Percentiles rank a stretch among this genome's conserved stretches.
Conservation (phyloP, 768 basidiomycete genomes). For the Crepidotus variabilis region DNA sequence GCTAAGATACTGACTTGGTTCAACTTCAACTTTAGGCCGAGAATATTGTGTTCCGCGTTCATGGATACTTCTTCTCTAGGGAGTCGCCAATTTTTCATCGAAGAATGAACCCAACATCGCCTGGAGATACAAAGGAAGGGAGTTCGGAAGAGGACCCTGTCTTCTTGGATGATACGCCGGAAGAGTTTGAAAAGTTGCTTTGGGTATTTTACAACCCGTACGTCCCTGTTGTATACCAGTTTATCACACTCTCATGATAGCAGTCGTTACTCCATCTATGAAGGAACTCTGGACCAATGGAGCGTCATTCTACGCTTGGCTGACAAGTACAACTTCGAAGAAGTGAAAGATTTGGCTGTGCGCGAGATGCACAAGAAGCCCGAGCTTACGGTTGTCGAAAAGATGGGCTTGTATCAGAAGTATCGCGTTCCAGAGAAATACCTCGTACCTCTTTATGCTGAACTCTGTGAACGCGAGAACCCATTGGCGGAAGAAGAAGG, state of each 20-base stretch:
- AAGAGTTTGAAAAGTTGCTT: conserved; percentile 42
- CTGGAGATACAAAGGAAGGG: conserved; percentile 28
- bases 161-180: conserved; percentile 33
- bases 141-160: conserved; percentile 39
- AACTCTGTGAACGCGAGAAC: conserved; percentile 46
- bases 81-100: conserved; percentile 45
- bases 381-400: conserved; percentile 37
- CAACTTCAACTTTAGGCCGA: conserved; percentile 34
- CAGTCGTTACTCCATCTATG: conserved; percentile 57
- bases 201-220: conserved; percentile 43
- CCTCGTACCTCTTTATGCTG: conserved; percentile 52
- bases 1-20: neutral
- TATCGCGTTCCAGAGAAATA: conserved; percentile 44
- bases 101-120: conserved; percentile 27
- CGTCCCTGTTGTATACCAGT: conserved; percentile 1
- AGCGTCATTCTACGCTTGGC: conserved; percentile 55
- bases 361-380: conserved; percentile 51
- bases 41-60: conserved; percentile 44
- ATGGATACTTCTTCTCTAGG: conserved; percentile 49
- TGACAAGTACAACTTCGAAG: conserved; percentile 49
- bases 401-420: conserved; percentile 50
- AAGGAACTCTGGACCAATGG: conserved; percentile 51
- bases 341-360: conserved; percentile 54
- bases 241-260: neutral
- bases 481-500: conserved; percentile 56